Conservation (phyloP, 1,284 basidiomycete species). For the Trichosporon sp. region DNA sequence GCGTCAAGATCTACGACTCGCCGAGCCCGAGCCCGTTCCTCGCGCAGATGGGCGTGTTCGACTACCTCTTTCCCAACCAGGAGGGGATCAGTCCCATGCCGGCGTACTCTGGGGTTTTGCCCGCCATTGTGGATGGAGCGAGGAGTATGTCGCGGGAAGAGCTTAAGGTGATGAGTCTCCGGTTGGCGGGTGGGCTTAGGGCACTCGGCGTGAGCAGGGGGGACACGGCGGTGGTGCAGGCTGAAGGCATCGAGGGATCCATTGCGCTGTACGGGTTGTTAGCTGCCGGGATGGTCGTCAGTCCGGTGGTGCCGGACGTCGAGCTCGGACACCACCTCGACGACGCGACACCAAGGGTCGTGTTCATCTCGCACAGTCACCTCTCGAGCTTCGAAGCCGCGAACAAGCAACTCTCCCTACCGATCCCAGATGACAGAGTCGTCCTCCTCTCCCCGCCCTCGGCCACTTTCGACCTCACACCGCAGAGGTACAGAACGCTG, state of each 20-base stretch:
- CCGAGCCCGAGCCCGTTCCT: constrained; percentile 6
- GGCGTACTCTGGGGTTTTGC: not conserved
- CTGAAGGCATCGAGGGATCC: constrained; percentile 63
- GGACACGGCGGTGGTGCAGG: not conserved
- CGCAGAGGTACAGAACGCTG: not conserved
- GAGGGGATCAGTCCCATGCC: not conserved
- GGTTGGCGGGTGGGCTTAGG: not conserved
- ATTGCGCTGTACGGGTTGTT: constrained; percentile 63
- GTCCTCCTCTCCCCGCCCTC: constrained; percentile 34
- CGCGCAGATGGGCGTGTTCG: not conserved
- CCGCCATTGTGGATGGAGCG: not conserved
- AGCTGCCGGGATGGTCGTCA: constrained; percentile 42
- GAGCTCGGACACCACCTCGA: constrained; percentile 48
- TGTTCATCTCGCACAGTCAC: constrained; percentile 64
- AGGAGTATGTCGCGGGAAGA: not conserved
- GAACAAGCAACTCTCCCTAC: constrained; percentile 34
- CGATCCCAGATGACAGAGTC: constrained; percentile 34
- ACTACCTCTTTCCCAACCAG: not conserved
- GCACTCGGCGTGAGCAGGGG: not conserved
- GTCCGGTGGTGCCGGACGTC: constrained; percentile 44
- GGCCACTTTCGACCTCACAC: not conserved
- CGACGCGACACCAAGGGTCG: constrained; percentile 62
- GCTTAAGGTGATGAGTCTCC: not conserved
- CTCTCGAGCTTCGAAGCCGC: constrained; percentile 40
- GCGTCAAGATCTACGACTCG: constrained; percentile 1